Conservation (phyloP, 495 filamentous ascomycete genomes). For the Diplogelasinospora grovesii region DNA sequence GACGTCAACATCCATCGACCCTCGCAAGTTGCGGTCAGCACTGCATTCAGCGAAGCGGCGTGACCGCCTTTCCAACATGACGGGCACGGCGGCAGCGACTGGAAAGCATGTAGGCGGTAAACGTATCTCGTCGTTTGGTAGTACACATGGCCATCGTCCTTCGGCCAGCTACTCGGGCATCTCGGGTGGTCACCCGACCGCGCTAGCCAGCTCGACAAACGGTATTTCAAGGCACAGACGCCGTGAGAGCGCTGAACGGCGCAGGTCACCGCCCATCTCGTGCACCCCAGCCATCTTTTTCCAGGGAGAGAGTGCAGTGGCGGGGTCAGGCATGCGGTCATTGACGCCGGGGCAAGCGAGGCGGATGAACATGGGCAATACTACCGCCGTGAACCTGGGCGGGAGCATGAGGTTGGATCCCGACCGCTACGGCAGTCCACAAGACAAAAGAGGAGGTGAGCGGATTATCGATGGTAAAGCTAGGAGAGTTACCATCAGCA, state of each 20-base stretch:
- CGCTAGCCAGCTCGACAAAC: slow-evolving; percentile 35
- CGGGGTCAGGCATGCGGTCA: slow-evolving; percentile 4
- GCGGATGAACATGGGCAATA: slow-evolving; percentile 42
- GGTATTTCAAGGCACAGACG: slow-evolving; percentile 40
- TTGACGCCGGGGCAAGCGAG: slow-evolving; percentile 39
- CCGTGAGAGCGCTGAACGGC: slow-evolving; percentile 32
- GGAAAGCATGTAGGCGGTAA: too few species aligned
- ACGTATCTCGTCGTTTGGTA: slow-evolving; percentile 32
- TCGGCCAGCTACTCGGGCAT: slow-evolving; percentile 25
- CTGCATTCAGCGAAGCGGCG: slow-evolving; percentile 39
- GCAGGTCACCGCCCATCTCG: slow-evolving; percentile 38
- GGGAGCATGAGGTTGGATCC: slow-evolving; percentile 24
- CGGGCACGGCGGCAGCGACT: slow-evolving; percentile 12
- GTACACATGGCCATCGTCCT: slow-evolving; percentile 16
- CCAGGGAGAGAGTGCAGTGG: background rate
- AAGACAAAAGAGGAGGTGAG: background rate
- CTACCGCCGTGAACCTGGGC: too few species aligned
- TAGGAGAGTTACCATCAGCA: slow-evolving; percentile 30
- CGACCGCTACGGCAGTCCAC: slow-evolving; percentile 14
- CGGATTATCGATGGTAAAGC: slow-evolving; percentile 16
- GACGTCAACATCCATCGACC: slow-evolving; percentile 34
- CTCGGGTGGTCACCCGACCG: slow-evolving; percentile 24
- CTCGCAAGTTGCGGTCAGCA: slow-evolving; percentile 39
- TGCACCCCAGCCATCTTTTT: slow-evolving; percentile 34
- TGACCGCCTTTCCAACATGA: slow-evolving; percentile 31